These are phyloP conservation scores for Tuber aestivum DNA, from an alignment of 495 filamentous ascomycete species.

Conservation along the genomic window DNA sequence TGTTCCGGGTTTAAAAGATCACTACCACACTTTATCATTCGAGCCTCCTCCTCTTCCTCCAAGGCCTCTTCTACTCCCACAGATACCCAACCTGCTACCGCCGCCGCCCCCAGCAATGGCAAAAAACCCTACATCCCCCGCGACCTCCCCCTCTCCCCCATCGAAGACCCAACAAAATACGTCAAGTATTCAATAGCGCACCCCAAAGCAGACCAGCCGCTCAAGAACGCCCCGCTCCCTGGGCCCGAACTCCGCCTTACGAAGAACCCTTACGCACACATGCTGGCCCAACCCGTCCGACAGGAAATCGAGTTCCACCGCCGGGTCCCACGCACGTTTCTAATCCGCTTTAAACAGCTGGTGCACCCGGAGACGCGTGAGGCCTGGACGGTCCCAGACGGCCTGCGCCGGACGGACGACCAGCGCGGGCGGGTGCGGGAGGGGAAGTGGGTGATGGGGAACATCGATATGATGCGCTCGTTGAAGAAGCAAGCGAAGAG, in stretches of 20 bases:
- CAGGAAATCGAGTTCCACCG: constrained; percentile 31
- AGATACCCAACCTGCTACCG: not conserved
- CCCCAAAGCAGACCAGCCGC: constrained; percentile 20
- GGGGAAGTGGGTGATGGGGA: constrained; percentile 20
- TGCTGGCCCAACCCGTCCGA: constrained; percentile 35
- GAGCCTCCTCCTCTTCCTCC: not conserved
- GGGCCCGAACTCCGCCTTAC: constrained; percentile 25
- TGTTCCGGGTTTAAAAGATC: not conserved
- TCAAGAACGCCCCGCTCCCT: constrained; percentile 20
- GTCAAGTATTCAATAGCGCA: constrained; percentile 25
- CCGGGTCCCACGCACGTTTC: constrained; percentile 30
- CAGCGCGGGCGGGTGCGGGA: constrained; percentile 7
- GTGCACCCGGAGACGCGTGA: constrained; percentile 30
- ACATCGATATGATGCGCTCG: constrained; percentile 10
- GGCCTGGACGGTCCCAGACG: constrained; percentile 31
- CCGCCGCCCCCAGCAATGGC: not conserved
- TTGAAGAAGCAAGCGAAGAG: constrained; percentile 24
- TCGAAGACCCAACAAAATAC: constrained; percentile 32
- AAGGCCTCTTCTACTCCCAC: not conserved
- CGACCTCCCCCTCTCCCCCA: constrained; percentile 25
- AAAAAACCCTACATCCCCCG: constrained; percentile 24
- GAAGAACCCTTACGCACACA: constrained; percentile 36
- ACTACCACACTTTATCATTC: not conserved
- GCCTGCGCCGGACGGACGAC: constrained; percentile 25
- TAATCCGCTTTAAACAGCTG: constrained; percentile 32